Conservation (phyloP, 208 protist genomes). For the Novymonas esmeraldas region DNA sequence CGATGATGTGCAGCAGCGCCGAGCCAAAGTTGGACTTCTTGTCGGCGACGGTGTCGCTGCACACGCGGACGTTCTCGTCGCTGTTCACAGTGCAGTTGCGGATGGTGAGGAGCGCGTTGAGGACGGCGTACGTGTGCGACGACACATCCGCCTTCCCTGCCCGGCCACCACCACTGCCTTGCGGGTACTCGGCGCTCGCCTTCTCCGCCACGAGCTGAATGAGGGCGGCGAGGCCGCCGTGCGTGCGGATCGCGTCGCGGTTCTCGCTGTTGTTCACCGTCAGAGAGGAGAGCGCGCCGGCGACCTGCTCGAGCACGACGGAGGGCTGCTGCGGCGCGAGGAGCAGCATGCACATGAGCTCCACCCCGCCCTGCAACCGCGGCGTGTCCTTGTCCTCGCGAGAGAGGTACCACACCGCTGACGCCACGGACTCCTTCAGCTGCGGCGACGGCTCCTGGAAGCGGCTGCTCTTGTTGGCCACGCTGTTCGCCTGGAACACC, state of each 20-base stretch:
- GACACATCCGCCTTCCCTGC: conserved; percentile 30
- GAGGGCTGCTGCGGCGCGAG: conserved; percentile 58
- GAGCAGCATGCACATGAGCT: conserved; percentile 84
- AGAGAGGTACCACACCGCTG: conserved; percentile 88
- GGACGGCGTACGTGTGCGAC: conserved; percentile 69
- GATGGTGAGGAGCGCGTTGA: conserved; percentile 81
- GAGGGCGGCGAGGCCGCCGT: conserved; percentile 75
- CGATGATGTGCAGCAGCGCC: conserved; percentile 76
- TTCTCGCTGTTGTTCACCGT: conserved; percentile 89
- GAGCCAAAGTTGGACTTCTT: conserved; percentile 42
- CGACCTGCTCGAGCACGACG: conserved; percentile 88
- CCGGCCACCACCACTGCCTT: conserved; percentile 26
- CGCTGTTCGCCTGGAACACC: conserved; percentile 33
- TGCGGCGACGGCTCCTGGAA: conserved; percentile 63
- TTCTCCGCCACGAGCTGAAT: conserved; percentile 75
- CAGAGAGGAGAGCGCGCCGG: conserved; percentile 87
- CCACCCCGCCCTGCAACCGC: conserved; percentile 76
- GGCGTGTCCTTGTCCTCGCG: conserved; percentile 87
- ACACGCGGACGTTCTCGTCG: conserved; percentile 60
- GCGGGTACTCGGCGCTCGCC: conserved; percentile 56
- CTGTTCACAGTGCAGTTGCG: conserved; percentile 82
- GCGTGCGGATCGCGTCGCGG: conserved; percentile 67
- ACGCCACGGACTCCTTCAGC: conserved; percentile 89
- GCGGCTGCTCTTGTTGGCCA: conserved; percentile 54
- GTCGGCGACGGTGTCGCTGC: conserved; percentile 36